Base-by-base conservation (phyloP, 495 filamentous ascomycete species). In the Annulohypoxylon stygium region DNA sequence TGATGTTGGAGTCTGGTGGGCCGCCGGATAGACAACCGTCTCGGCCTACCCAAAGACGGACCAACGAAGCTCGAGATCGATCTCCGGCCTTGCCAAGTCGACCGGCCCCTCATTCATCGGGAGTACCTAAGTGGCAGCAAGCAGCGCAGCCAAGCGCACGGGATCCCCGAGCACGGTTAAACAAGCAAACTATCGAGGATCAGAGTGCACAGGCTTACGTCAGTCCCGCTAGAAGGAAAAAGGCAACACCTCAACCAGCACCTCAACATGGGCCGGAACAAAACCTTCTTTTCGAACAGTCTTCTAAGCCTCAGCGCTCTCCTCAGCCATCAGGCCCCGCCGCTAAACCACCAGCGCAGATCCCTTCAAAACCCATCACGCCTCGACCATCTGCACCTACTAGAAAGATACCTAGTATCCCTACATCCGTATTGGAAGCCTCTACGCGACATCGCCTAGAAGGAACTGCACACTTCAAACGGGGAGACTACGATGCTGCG, bases 381-480 rank as follows among this genome's bases (percentile, higher is more conserved):
- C 60, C 70, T n/a, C 60, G 78, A 7, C 81, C 79, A 58, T 69
- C 80, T 2, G 78, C 79, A 33, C 74, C 80, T 34, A 63, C 79
- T 14, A 75, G 78, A 39, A 76, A 86, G 45, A 87, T 97, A 57
- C 94, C 94, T 16, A 75, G 84, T 8, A 77, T 95, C 6, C 91
- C 93, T 0, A 78, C 88, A 10, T 85, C 88, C 53, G 90, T 90
- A 2, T 87, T 97, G 6, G 83, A 90, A 60, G 87, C 88, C 14
- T 97, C 94, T 14, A 90, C 90, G 48, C 84, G 88, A n/a, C 85
- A 94, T 60, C 92, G 97, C 16, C 85, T 90, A 61, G 89, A 90
- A 60, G 97, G 95, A 33, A 91, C 93, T 10, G 90, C 90, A 62
- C 90, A 94, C 71, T 99, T 97, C 85, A 98, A 97, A 80, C 89